These are phyloP conservation scores for Colletotrichum incanum DNA, from an alignment of 2,329 filamentous ascomycete genomes.

Conservation along the genomic window DNA sequence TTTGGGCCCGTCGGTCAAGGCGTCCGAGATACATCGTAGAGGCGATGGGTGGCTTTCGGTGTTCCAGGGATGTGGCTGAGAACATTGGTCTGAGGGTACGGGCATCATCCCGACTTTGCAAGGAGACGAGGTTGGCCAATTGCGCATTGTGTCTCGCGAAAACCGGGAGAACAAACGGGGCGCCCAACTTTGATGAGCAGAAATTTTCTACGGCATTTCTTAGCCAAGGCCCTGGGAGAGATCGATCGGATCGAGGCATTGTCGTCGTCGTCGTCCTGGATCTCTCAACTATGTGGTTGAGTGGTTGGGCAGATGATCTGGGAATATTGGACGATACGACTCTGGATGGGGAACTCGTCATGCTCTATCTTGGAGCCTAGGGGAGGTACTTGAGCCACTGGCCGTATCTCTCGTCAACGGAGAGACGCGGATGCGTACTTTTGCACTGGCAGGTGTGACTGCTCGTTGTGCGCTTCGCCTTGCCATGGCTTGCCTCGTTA, in stretches of 20 bases:
- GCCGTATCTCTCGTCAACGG: slow-evolving; percentile 5
- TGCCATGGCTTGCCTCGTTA: slow-evolving; percentile 20
- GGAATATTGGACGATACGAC: slow-evolving; percentile 37
- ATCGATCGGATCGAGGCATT: slow-evolving; percentile 40
- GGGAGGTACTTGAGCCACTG: slow-evolving; percentile 2
- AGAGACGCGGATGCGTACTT: slow-evolving; percentile 1
- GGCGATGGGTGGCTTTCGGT: slow-evolving; percentile 37
- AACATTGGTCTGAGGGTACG: slow-evolving; percentile 28
- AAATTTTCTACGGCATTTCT: slow-evolving; percentile 11
- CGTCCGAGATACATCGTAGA: slow-evolving; percentile 23
- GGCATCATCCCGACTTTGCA: slow-evolving; percentile 39
- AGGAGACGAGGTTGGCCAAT: slow-evolving; percentile 37
- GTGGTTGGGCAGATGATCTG: slow-evolving; percentile 30
- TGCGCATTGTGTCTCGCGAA: slow-evolving; percentile 30
- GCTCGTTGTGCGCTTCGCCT: slow-evolving; percentile 18
- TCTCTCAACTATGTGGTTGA: slow-evolving; percentile 24
- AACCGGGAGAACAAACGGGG: slow-evolving; percentile 33
- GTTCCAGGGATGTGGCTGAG: slow-evolving; percentile 42
- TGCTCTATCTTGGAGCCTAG: slow-evolving; percentile 25
- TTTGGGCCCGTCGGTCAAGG: slow-evolving; percentile 23
- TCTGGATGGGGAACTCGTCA: slow-evolving; percentile 33
- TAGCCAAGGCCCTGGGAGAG: slow-evolving; percentile 6
- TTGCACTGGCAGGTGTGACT: slow-evolving; percentile 13
- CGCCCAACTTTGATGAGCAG: slow-evolving; percentile 2
- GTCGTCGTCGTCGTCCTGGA: slow-evolving; percentile 9